phyloP scores from a whole-genome alignment of 305 asterid species.

The Lippia alba region DNA sequence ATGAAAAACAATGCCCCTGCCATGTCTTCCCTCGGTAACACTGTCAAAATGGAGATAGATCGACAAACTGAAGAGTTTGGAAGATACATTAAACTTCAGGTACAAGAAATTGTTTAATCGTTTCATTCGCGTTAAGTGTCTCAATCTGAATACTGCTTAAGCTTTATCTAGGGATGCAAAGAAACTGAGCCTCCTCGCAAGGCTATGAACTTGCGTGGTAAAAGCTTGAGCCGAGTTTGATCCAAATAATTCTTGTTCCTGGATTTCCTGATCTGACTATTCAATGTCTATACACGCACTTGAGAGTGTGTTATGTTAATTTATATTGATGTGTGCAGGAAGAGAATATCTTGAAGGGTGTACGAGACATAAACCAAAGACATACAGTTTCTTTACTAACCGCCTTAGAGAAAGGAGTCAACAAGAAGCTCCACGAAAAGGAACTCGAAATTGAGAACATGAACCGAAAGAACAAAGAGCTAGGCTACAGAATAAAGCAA shows the following conservation, averaged over 20 bases:
- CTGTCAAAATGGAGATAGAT: slow-evolving; percentile 56
- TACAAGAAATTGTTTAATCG: slow-evolving; percentile 20
- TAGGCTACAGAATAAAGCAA: slow-evolving; percentile 64
- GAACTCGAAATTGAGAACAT: slow-evolving; percentile 60
- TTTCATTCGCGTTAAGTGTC: background rate
- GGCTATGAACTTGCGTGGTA: too few species aligned
- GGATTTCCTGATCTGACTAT: background rate
- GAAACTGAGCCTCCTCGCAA: too few species aligned
- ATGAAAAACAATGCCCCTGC: slow-evolving; percentile 37
- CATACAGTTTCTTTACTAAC: slow-evolving; percentile 57
- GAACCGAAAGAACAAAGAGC: slow-evolving; percentile 69
- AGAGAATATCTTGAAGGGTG: slow-evolving; percentile 61
- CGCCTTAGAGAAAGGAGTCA: slow-evolving; percentile 54
- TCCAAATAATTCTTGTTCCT: background rate
- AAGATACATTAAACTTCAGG: slow-evolving; percentile 67
- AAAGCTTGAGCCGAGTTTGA: too few species aligned
- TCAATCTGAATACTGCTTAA: too few species aligned
- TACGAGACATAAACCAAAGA: slow-evolving; percentile 56
- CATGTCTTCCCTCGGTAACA: slow-evolving; percentile 44
- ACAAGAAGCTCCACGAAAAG: slow-evolving; percentile 58
- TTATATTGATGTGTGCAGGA: slow-evolving; percentile 44
- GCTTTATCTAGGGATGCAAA: too few species aligned
- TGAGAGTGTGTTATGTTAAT: too few species aligned
- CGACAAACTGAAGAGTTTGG: slow-evolving; percentile 60
- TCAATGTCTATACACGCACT: background rate